Conservation (phyloP, 352 stramenopile genomes). For the Globisporangium barbulae region DNA sequence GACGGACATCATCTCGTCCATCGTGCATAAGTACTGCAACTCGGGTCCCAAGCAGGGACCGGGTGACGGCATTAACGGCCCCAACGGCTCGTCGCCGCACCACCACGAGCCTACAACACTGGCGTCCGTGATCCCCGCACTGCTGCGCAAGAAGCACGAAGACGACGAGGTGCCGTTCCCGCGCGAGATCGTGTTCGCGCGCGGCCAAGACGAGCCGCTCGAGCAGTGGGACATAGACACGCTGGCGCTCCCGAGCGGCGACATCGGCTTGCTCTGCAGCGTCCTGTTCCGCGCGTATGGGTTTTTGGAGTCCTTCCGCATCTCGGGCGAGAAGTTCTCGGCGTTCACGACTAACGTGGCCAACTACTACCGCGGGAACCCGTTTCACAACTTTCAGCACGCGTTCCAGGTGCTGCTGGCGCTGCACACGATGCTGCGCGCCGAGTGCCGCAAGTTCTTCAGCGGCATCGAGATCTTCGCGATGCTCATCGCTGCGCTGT, state of each 20-base stretch:
- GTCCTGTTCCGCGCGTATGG: constrained; percentile 48
- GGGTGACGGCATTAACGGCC: neutral
- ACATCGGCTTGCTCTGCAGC: constrained; percentile 40
- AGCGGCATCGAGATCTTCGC: constrained; percentile 67
- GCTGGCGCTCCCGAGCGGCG: constrained; percentile 27
- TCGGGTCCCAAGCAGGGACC: constrained; percentile 8
- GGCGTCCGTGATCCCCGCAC: constrained; percentile 20
- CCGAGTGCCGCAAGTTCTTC: constrained; percentile 59
- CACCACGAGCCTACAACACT: constrained; percentile 11
- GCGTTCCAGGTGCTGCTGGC: constrained; percentile 63
- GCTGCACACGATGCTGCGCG: constrained; percentile 53
- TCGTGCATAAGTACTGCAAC: constrained; percentile 54
- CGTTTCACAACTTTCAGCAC: constrained; percentile 84
- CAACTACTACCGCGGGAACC: constrained; percentile 70
- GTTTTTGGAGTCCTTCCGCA: constrained; percentile 52
- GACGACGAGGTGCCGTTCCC: constrained; percentile 56
- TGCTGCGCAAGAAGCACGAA: constrained; percentile 45
- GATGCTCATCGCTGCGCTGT: constrained; percentile 66
- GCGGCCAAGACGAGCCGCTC: constrained; percentile 37
- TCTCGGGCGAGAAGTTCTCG: constrained; percentile 51
- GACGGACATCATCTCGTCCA: constrained; percentile 59
- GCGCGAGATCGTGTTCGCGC: constrained; percentile 47
- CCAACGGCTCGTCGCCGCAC: neutral
- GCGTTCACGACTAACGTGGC: constrained; percentile 51
- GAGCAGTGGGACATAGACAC: constrained; percentile 58